Base-by-base conservation (phyloP, 345 rosid species). In the Arabidopsis arenosa region DNA sequence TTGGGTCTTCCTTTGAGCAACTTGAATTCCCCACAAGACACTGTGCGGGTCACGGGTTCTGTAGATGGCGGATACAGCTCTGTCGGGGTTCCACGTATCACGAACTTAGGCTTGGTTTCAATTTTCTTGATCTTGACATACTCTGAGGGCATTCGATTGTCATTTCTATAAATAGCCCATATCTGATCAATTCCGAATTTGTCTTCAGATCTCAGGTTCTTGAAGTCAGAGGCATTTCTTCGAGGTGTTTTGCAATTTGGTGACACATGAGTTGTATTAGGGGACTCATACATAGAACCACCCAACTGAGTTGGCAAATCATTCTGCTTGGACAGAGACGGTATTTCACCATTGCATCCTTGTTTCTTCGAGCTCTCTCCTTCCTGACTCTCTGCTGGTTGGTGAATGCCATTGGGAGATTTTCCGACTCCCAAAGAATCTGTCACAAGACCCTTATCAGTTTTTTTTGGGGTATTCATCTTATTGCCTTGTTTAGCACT, bases 21-120 rank as follows among this genome's bases (percentile, higher is more conserved):
- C 66, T 65, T 79, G 67, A 83, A 90, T 3, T 36, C 68, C 66
- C 95, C 95, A 59, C 90, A 87, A 55, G 83, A 70, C 67, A 76
- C 60, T 7, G 71, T 59, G 39, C 30, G 59, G 6, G 7, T 62
- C 7, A 23, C 0, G 4, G 61, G 75, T 45, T 76, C 59, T 33
- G 51, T 52, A 2, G 80, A 69, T 62, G 62, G 78, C 7, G 40
- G 72, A 57, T 66, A 33, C 47, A 74, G 68, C 65, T 83, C 71
- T 21, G 83, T 83, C 54, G 30, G 63, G 54, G 66, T 71, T 73
- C 81, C 86, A 15, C 70, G 75, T 73, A 88, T 41, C 73, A 28
- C 63, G 14, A 77, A 80, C 59, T 61, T 40, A 40, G 81, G 75
- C 11, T 72, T 11, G 21, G 64, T 47, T 43, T 80, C 77, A 37